A percentile compares a stretch with the other conserved stretches of the same genome.
Conservation (phyloP, 805 yeast species). For the Starmerella davenportii region DNA sequence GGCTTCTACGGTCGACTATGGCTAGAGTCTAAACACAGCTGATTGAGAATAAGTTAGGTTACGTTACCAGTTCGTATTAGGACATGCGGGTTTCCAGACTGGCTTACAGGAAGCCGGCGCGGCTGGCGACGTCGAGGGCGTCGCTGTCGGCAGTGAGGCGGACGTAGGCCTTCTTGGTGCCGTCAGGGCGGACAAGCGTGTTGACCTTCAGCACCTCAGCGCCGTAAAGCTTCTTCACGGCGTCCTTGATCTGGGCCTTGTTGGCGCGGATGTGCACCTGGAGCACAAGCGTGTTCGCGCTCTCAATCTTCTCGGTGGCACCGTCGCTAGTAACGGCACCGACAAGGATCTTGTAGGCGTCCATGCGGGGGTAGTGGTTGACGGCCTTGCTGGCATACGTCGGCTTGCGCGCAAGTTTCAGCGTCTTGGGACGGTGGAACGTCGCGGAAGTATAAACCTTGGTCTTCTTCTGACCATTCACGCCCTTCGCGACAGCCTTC, state of each 20-base stretch:
- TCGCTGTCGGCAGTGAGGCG: conserved; percentile 98
- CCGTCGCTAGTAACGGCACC: conserved; percentile 95
- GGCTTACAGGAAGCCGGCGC: conserved; percentile 90
- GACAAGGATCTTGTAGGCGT: conserved; percentile 84
- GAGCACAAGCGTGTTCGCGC: conserved; percentile 97
- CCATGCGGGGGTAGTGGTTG: conserved; percentile 94
- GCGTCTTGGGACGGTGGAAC: conserved; percentile 95
- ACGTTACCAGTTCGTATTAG: not conserved
- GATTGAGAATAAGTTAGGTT: not conserved
- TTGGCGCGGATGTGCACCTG: conserved; percentile 92
- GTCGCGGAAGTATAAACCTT: conserved; percentile 90
- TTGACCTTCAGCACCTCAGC: conserved; percentile 87
- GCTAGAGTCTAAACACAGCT: not conserved
- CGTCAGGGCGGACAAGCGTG: conserved; percentile 97
- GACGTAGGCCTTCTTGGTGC: conserved; percentile 99
- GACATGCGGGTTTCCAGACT: not conserved
- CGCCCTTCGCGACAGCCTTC: conserved; percentile 97
- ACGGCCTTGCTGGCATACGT: conserved; percentile 89
- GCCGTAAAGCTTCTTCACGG: conserved; percentile 94
- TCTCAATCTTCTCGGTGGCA: conserved; percentile 98
- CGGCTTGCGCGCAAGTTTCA: conserved; percentile 85
- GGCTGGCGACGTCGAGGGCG: conserved; percentile 99
- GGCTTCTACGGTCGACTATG: too few relatives aligned
- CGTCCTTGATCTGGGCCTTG: conserved; percentile 96
- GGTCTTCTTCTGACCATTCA: conserved; percentile 72